Evolutionary conservation across 2,329 filamentous ascomycete genomes (phyloP), one percentile per base, ranked within the genome.

Genomic region (Fusarium continuum): DNA sequence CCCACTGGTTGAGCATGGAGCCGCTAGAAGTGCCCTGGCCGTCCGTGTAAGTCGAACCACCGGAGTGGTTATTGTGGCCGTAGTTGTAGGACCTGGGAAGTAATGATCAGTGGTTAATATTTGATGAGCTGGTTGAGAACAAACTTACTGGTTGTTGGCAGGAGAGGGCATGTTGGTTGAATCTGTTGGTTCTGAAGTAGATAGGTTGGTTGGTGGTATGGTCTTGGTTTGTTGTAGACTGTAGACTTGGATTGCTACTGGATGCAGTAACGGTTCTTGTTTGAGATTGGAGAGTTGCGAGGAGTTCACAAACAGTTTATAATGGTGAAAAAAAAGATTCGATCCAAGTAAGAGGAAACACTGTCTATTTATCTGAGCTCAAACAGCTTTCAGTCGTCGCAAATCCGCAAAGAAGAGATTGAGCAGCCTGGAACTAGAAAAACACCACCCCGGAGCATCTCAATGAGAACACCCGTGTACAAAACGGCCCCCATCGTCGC

Each of bases 1-100:
- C 45, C 65, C 65, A 70, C 19, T 17, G 35, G n/a, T 4, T 16
- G 5, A 70, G 40, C 44, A 47, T 56, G 13, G 49, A 13, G 32
- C 39, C 8, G 3, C 11, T 56, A 4, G 61, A 54, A n/a, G 51
- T 25, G 17, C 40, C 45, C 8, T 36, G 55, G 17, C 65, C 65
- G 1, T 51, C 59, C 4, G 63, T 68, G 58, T 56, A 53, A 57
- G 45, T 55, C 13, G 61, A 65, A 19, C 61, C 40, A 39, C 44
- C 40, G 23, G 53, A 56, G 51, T 14, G 29, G 19, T 39, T 47
- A 32, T 31, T 58, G 38, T 31, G 25, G 23, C 8, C 23, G 26
- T 29, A 38, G 39, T 34, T 41, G 48, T 35, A 59, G 16, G 46
- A 55, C 20, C 63, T 65, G 40, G 22, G 32, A 39, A 11, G 9